phyloP scores from a whole-genome alignment of 2,329 filamentous ascomycete genomes.

The Sporothrix globosa region DNA sequence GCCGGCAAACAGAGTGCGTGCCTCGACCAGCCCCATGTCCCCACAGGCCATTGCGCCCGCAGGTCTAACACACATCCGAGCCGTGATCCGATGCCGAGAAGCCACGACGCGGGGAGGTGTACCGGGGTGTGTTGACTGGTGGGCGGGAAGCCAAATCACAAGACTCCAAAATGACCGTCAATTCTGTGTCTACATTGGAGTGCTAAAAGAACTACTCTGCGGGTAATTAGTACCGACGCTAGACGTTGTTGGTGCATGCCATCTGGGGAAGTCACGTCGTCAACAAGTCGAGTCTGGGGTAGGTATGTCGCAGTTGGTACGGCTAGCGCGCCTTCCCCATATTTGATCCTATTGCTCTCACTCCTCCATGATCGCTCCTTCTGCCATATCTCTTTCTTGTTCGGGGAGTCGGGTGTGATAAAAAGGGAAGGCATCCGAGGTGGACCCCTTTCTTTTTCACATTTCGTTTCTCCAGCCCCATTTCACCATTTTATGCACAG shows the following conservation, averaged over 20 bases:
- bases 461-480: too few relatives aligned
- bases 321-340: conserved; percentile 17
- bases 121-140: too few relatives aligned
- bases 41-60: neutral
- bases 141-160: neutral
- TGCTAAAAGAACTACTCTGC: neutral
- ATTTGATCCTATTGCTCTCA: neutral
- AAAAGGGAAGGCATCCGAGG: conserved; percentile 2
- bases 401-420: conserved; percentile 11
- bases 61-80: conserved; percentile 12
- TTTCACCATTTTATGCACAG: neutral
- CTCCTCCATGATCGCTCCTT: conserved; percentile 11
- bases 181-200: too few relatives aligned
- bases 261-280: neutral
- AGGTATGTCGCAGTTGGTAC: neutral
- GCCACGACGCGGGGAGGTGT: conserved; percentile 10
- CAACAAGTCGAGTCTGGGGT: neutral
- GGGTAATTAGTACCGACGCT: conserved; percentile 21
- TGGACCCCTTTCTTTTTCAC: neutral
- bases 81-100: conserved; percentile 19
- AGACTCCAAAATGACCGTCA: neutral
- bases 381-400: neutral
- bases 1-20: neutral
- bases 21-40: neutral
- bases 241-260: neutral